Conservation (phyloP, 2,329 filamentous ascomycete genomes). For the Emergomyces pasteurianus region DNA sequence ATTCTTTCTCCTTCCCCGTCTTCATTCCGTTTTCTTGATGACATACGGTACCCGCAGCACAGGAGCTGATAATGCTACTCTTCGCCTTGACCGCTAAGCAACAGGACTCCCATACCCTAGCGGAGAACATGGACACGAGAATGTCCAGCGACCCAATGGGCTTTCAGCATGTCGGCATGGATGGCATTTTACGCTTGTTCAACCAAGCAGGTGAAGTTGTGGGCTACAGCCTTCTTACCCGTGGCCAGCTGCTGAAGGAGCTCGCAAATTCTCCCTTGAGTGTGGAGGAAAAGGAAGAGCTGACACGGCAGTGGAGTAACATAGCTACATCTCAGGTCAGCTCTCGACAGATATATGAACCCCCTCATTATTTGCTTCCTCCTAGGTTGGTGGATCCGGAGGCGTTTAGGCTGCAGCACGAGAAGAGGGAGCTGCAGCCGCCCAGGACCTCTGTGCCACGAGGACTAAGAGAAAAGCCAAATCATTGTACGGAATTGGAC, state of each 20-base stretch:
- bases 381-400: not conserved
- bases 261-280: not conserved
- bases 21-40: too few relatives aligned
- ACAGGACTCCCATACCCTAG: too few relatives aligned
- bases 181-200: not conserved
- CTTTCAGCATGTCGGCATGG: too few relatives aligned
- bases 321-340: not conserved
- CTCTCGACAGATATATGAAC: not conserved
- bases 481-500: too few relatives aligned
- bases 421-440: not conserved
- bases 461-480: not conserved
- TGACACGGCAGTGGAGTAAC: not conserved
- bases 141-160: too few relatives aligned
- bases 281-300: not conserved
- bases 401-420: not conserved
- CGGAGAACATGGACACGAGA: too few relatives aligned
- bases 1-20: too few relatives aligned
- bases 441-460: not conserved
- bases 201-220: not conserved
- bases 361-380: not conserved
- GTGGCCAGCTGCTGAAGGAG: fast-evolving
- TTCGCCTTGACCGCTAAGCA: too few relatives aligned
- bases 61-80: too few relatives aligned
- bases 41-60: too few relatives aligned
- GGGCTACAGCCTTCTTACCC: not conserved